These are phyloP conservation scores for Parathielavia hyrcaniae DNA, from an alignment of 495 filamentous ascomycete genomes.

Conservation along the genomic window DNA sequence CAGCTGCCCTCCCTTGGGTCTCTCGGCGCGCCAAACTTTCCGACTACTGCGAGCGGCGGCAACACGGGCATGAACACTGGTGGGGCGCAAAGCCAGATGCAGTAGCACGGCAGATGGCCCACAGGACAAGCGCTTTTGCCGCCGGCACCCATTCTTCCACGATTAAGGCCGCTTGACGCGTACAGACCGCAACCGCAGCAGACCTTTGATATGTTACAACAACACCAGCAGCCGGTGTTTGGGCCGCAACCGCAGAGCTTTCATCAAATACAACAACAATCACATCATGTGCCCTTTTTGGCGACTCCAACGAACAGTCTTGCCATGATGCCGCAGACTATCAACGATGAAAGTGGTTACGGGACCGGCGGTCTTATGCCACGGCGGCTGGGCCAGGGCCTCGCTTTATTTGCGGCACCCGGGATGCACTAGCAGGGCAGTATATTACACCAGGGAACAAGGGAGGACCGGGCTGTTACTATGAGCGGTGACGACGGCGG, in stretches of 20 bases:
- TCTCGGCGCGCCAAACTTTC: constrained; percentile 1
- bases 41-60: constrained; percentile 4
- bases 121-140: neutral
- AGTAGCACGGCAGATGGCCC: constrained; percentile 13
- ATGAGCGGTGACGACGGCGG: no score
- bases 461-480: no score
- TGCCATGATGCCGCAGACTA: neutral
- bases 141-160: neutral
- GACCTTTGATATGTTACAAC: neutral
- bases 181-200: neutral
- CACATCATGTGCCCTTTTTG: no score
- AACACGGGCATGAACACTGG: neutral
- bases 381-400: no score
- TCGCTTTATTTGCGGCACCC: no score
- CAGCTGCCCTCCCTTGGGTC: constrained; percentile 15
- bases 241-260: neutral
- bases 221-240: neutral
- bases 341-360: no score
- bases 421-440: neutral
- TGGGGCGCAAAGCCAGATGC: constrained; percentile 13
- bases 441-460: no score
- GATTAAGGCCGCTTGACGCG: no score
- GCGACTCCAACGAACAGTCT: neutral
- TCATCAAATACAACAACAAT: neutral
- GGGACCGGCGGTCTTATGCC: no score